Base-by-base conservation (phyloP, 805 yeast species). In the Peterozyma xylosa region DNA sequence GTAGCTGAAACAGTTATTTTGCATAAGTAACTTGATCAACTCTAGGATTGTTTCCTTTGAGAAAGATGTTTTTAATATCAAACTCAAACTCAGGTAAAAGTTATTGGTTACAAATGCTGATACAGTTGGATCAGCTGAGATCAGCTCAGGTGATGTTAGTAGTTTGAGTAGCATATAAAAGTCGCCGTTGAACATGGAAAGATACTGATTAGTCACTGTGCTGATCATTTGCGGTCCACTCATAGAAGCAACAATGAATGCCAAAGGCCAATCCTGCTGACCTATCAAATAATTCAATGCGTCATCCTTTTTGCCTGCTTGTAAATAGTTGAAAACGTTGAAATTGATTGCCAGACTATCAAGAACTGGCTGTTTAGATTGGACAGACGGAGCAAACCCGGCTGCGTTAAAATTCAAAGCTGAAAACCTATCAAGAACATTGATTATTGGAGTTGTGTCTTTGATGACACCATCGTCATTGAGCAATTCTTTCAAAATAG, bases 201-300 rank as follows among this genome's bases (percentile, higher is more conserved):
- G 72, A 56, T 78, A 86, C 43, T 71, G 76, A 10, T 79, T 68
- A 5, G 82, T 80, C 2, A 82, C 73, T 32, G 64, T 62, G 5
- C 75, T 61, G 75, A 85, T 82, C 34, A 70, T 68, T 3, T 77
- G 80, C 16, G 76, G 74, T 2, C 93, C 83, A 27, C 78, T 64
- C 14, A 86, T 59, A 47, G 81, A 74, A 1, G 95, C 80, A 41
- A 90, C 66, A 30, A 88, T 58, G 43, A 91, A 62, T 0, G 96
- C 84, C 59, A 89, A 68, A 0, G 91, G 80, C 83, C 86, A 90
- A 50, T 86, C 86, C 9, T 78, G 74, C 42, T 76, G 74, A 1
- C 73, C 67, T 15, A 89, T 58, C 1, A 93, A 80, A 43, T 70
- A 64, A 18, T 72, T 67, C 39, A 89, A 61, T 0, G 96, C 96